Base-by-base conservation (phyloP, 2,329 filamentous ascomycete species). In the Trichoderma sp. region DNA sequence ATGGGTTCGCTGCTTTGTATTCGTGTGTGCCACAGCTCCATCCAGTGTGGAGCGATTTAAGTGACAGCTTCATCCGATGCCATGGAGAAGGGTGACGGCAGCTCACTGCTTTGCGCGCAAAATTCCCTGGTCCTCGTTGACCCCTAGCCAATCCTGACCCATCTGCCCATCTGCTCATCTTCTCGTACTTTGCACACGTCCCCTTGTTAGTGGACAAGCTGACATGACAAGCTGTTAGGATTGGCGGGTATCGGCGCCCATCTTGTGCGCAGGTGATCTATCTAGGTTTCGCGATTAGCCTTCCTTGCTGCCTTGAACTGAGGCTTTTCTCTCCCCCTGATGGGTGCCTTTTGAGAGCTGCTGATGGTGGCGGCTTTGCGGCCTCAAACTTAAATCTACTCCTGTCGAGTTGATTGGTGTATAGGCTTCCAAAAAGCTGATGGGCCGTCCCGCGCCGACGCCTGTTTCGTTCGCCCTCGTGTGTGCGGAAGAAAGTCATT, bases 381-480 rank as follows among this genome's bases (percentile, higher is more conserved):
- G 34, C n/a, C 18, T 36, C 39, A 61, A 32, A 39, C 47, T 36
- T 32, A 26, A 66, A 36, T 36, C 11, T 34, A 18, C n/a, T n/a
- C 56, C 28, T 51, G 56, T 61, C 21, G 26, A 12, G 28, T 26
- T 61, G 36, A 51, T 51, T 69, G 39, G 57, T 62, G 57, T 47
- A 56, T n/a, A 39, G 32, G 14, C 39, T 15, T 5, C 4, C 26
- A 24, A 26, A 63, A 47, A 24, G 32, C 14, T 24, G 43, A 57
- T 43, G 70, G 70, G 51, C 36, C 70, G 47, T 71, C 51, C 70
- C 70, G 70, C 53, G 61, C 70, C 34, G 62, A 18, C 51, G 43
- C 51, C 53, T 30, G 69, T 56, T 71, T 60, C 15, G 60, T 15
- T 18, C 34, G 39, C 56, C 18, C 56, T 69, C 57, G 51, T 43